Base-by-base conservation (phyloP, 768 basidiomycete genomes). In the Ephemerocybe angulata region DNA sequence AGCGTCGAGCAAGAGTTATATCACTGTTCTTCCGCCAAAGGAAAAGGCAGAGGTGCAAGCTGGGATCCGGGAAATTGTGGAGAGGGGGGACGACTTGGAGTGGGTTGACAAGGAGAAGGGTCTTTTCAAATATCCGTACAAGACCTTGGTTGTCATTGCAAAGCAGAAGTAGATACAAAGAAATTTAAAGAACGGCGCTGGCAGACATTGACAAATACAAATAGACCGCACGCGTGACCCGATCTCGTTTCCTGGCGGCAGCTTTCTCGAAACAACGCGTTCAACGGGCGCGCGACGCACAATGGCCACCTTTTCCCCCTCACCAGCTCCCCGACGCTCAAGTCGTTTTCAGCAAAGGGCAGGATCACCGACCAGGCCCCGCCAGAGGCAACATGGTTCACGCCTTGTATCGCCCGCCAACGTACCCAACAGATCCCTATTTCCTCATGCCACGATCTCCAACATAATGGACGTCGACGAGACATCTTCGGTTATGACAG, bases 1-100 rank as follows among this genome's bases (percentile, higher is more conserved):
- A 48, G 85, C 85, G 1, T 75, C 76, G 55, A 92, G 85, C 70
- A 97, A 96, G 74, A 93, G 90, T 60, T 97, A 94, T 68, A 83
- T 94, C 41, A 77, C 87, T 0, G 68, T 86, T 21, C 74, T 87
- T 31, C 70, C 78, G 2, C 79, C 78, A 2, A 78, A 78, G n/a
- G 79, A 84, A 61, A 87, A 81, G 68, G 67, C 67, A 12, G 71
- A 76, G 38, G 76, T 93, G 30, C 66, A 70, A 22, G 60, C 71
- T 10, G 76, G 82, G 43, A 65, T 93, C 27, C 70, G 76, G 41
- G 74, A 65, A 8, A 84, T 92, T 52, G 65, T 92, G 2, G 66
- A 79, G 50, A 71, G 68, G 25, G 85, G 84, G 19, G 80, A 87
- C 8, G 85, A 78, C 1, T 83, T 79, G 61, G 75, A 74, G 21